phyloP scores from a whole-genome alignment of 2,329 filamentous ascomycete genomes.

The Graphiopsis chlorocephala region DNA sequence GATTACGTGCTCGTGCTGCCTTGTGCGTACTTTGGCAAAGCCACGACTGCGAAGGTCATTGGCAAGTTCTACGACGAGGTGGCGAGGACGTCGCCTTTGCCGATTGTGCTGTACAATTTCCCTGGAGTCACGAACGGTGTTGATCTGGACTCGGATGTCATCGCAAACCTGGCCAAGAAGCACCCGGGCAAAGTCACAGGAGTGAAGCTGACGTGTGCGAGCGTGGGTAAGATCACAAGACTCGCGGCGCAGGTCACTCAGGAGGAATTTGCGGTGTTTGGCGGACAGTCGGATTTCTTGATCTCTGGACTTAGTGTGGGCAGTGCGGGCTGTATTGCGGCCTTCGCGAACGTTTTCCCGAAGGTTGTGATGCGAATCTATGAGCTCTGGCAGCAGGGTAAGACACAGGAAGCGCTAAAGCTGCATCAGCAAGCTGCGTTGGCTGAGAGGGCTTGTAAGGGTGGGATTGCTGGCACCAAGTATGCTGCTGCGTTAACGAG shows the following conservation, averaged over 20 bases:
- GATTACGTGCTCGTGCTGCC: slow-evolving; percentile 45
- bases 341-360: slow-evolving; percentile 55
- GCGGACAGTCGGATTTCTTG: slow-evolving; percentile 71
- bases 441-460: slow-evolving; percentile 62
- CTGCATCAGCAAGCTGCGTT: slow-evolving; percentile 59
- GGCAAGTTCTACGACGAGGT: slow-evolving; percentile 46
- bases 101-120: slow-evolving; percentile 71
- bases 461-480: slow-evolving; percentile 63
- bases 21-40: slow-evolving; percentile 46
- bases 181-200: slow-evolving; percentile 64
- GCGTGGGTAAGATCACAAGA: slow-evolving; percentile 68
- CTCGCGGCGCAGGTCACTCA: slow-evolving; percentile 52
- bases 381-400: slow-evolving; percentile 55
- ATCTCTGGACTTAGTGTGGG: slow-evolving; percentile 54
- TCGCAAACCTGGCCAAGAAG: slow-evolving; percentile 52
- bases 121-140: slow-evolving; percentile 65
- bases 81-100: slow-evolving; percentile 58
- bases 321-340: slow-evolving; percentile 55
- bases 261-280: slow-evolving; percentile 64
- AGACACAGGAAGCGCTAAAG: slow-evolving; percentile 53
- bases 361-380: slow-evolving; percentile 56
- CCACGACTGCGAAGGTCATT: slow-evolving; percentile 42
- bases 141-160: slow-evolving; percentile 65
- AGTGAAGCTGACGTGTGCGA: slow-evolving; percentile 71
- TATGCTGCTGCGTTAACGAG: slow-evolving; percentile 61